These are phyloP conservation scores for Neurospora crassa DNA, from an alignment of 2,329 filamentous ascomycete species.

Conservation along the genomic window DNA sequence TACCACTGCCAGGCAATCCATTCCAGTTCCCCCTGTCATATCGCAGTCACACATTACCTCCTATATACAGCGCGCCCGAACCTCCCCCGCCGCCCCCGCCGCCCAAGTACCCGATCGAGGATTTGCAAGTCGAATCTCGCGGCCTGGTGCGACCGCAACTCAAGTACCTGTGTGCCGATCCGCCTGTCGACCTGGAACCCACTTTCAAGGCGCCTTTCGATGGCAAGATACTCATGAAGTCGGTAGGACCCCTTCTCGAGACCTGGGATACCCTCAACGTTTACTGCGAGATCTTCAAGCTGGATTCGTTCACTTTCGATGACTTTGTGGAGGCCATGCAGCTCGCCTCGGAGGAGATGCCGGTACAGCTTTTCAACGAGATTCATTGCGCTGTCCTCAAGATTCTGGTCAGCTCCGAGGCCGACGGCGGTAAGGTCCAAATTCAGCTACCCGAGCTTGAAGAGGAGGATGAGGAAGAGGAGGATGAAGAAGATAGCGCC, in stretches of 20 bases:
- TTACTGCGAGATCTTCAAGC: constrained; percentile 87
- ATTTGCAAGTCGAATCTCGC: constrained; percentile 69
- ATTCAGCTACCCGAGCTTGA: constrained; percentile 69
- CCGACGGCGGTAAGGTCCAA: constrained; percentile 68
- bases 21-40: constrained; percentile 36
- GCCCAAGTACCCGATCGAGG: constrained; percentile 93
- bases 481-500: constrained; percentile 45
- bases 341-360: constrained; percentile 61
- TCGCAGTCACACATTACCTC: constrained; percentile 26
- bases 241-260: constrained; percentile 77
- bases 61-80: constrained; percentile 3
- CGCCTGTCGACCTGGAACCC: constrained; percentile 38
- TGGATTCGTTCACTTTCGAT: constrained; percentile 97
- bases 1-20: constrained; percentile 35
- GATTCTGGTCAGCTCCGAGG: constrained; percentile 66
- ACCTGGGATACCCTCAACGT: constrained; percentile 97
- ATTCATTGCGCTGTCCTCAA: constrained; percentile 88
- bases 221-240: constrained; percentile 66
- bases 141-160: constrained; percentile 62
- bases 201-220: constrained; percentile 31
- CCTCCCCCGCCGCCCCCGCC: constrained; percentile 47
- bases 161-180: constrained; percentile 65
- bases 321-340: constrained; percentile 86
- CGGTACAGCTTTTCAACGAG: constrained; percentile 81
- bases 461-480: constrained; percentile 59